Percentiles rank a stretch among this genome's conserved stretches.
phyloP scores from a whole-genome alignment of 2,329 filamentous ascomycete genomes.

The Talaromyces funiculosus region DNA sequence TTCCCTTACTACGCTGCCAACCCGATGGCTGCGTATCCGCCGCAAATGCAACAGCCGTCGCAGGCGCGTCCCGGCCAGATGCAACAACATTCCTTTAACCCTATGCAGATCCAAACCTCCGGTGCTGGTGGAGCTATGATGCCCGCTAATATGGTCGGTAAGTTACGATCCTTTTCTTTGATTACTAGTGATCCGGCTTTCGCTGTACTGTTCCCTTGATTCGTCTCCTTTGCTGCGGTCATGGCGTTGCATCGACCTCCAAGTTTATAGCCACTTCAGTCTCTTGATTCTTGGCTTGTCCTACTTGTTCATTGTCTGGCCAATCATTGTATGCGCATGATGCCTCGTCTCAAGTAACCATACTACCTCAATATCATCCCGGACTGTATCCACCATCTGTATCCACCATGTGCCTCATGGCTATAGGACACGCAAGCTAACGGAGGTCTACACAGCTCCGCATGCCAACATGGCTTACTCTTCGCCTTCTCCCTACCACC shows the following conservation, averaged over 20 bases:
- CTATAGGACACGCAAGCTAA: conserved; percentile 12
- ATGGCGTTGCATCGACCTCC: conserved; percentile 16
- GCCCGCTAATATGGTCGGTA: conserved; percentile 27
- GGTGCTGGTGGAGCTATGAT: conserved; percentile 36
- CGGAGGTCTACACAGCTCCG: conserved; percentile 22
- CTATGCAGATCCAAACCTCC: conserved; percentile 29
- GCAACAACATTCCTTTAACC: conserved; percentile 28
- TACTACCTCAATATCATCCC: background rate
- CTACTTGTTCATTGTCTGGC: background rate
- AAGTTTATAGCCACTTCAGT: background rate
- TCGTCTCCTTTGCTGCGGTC: conserved; percentile 2
- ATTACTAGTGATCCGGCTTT: background rate
- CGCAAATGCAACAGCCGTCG: conserved; percentile 18
- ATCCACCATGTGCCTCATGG: conserved; percentile 14
- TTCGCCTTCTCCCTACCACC: conserved; percentile 30
- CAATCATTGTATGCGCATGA: conserved; percentile 9
- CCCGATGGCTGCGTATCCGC: conserved; percentile 17
- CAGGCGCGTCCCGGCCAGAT: conserved; percentile 14
- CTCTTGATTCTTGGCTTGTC: background rate
- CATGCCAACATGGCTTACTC: conserved; percentile 30
- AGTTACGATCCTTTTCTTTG: background rate
- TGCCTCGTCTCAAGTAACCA: conserved; percentile 9
- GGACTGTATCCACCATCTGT: conserved; percentile 4
- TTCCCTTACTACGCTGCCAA: conserved; percentile 33
- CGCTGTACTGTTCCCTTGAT: background rate